phyloP scores from a whole-genome alignment of 31 red algal species.

The Porphyra umbilicalis region DNA sequence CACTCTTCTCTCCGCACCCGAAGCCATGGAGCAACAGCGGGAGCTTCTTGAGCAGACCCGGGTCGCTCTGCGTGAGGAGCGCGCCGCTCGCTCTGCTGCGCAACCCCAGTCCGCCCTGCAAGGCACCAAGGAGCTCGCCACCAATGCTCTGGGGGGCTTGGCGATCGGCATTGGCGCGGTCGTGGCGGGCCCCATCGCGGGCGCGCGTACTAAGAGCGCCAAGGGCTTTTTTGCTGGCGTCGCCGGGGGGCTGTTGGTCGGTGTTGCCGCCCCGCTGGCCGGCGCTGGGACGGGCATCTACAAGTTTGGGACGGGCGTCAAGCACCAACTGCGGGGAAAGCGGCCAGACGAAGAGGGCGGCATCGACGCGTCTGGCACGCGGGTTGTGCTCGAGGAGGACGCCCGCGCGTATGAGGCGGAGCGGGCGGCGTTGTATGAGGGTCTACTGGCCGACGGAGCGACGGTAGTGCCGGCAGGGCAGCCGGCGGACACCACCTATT shows the following conservation, averaged over 20 bases:
- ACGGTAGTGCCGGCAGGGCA: constrained; percentile 19
- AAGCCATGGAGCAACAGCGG: constrained; percentile 30
- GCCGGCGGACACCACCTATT: constrained; percentile 56
- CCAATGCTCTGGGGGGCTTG: constrained; percentile 40
- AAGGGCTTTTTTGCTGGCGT: constrained; percentile 44
- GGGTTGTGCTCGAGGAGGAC: constrained; percentile 14
- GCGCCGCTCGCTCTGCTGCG: constrained; percentile 12
- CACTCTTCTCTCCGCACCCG: no score
- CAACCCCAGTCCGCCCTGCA: constrained; percentile 44
- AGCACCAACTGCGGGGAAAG: constrained; percentile 2
- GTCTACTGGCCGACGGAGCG: constrained; percentile 18
- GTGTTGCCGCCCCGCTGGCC: constrained; percentile 25
- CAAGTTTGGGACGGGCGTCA: constrained; percentile 40
- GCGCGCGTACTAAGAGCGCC: constrained; percentile 23
- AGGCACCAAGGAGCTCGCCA: constrained; percentile 30
- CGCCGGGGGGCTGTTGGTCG: constrained; percentile 37
- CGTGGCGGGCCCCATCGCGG: constrained; percentile 52
- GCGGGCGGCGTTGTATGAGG: constrained; percentile 24
- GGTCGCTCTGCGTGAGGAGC: constrained; percentile 33
- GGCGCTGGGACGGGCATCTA: constrained; percentile 41
- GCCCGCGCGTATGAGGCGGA: constrained; percentile 12
- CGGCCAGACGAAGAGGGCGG: neutral
- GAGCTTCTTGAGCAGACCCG: constrained; percentile 46
- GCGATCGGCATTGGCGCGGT: constrained; percentile 45
- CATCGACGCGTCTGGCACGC: neutral